These are phyloP conservation scores for Lentinula sp. DNA, from an alignment of 768 basidiomycete genomes.

Conservation along the genomic window DNA sequence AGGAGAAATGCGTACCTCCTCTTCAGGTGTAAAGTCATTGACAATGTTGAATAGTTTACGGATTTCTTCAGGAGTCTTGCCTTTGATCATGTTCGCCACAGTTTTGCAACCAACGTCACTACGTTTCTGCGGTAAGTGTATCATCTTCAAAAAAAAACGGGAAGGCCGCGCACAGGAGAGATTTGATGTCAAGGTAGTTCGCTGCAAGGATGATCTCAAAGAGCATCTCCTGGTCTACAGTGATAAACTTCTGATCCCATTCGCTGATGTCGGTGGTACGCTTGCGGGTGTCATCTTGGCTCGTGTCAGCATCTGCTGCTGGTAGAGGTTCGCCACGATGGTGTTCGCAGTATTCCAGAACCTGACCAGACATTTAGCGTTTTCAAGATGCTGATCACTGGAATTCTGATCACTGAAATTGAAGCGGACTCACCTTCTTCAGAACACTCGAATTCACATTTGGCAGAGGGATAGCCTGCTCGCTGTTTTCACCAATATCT, in stretches of 20 bases:
- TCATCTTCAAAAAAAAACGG: slow-evolving; percentile 3
- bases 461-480: slow-evolving; percentile 90
- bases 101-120: slow-evolving; percentile 99
- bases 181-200: slow-evolving; percentile 99
- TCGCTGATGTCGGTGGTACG: slow-evolving; percentile 98
- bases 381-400: not conserved
- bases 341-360: slow-evolving; percentile 98
- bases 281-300: slow-evolving; percentile 91
- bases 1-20: slow-evolving; percentile 62
- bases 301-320: slow-evolving; percentile 69
- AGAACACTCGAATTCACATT: slow-evolving; percentile 90
- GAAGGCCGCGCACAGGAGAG: slow-evolving; percentile 68
- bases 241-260: slow-evolving; percentile 99
- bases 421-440: slow-evolving; percentile 65
- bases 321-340: slow-evolving; percentile 97
- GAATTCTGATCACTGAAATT: not conserved
- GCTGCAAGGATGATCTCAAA: slow-evolving; percentile 99
- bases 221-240: slow-evolving; percentile 99
- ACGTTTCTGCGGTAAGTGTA: not conserved
- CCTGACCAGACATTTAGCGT: slow-evolving; percentile 37
- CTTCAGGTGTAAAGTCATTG: slow-evolving; percentile 98
- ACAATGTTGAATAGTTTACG: slow-evolving; percentile 97
- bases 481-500: slow-evolving; percentile 88
- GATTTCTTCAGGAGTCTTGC: slow-evolving; percentile 99
- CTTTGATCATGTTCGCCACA: slow-evolving; percentile 99